Evolutionary conservation across 2,329 filamentous ascomycete species (phyloP).

Genomic region (Pseudohalonectria lignicola): DNA sequence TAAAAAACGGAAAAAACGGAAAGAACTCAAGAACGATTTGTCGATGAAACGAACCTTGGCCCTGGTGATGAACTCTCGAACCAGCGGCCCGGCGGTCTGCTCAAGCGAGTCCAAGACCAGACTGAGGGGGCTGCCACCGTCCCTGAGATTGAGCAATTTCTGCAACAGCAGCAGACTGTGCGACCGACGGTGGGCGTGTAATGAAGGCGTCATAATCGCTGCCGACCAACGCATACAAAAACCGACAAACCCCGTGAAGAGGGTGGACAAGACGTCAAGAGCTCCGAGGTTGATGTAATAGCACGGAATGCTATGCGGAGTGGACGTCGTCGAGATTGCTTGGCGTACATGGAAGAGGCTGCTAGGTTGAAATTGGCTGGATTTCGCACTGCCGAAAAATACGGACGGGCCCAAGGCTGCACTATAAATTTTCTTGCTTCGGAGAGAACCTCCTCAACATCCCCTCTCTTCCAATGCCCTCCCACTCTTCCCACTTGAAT

Average conservation of each 20-base stretch:
- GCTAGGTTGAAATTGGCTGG: too few relatives aligned
- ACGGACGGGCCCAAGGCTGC: too few relatives aligned
- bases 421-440: too few relatives aligned
- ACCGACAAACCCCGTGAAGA: background rate
- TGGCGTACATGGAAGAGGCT: too few relatives aligned
- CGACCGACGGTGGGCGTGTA: constrained; percentile 11
- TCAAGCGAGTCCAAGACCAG: constrained; percentile 77
- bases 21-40: too few relatives aligned
- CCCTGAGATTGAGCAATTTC: constrained; percentile 14
- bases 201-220: constrained; percentile 11
- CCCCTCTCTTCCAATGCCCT: too few relatives aligned
- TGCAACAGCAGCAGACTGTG: constrained; percentile 15
- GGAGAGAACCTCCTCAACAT: too few relatives aligned
- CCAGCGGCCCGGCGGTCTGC: constrained; percentile 60
- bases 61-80: constrained; percentile 63
- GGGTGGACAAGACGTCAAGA: background rate
- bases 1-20: too few relatives aligned
- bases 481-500: too few relatives aligned
- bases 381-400: too few relatives aligned
- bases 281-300: background rate
- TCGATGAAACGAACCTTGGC: constrained; percentile 62
- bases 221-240: background rate
- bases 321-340: too few relatives aligned
- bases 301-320: too few relatives aligned
- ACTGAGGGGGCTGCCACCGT: constrained; percentile 68